Base-by-base conservation (phyloP, 495 filamentous ascomycete genomes). In the Peziza echinospora region DNA sequence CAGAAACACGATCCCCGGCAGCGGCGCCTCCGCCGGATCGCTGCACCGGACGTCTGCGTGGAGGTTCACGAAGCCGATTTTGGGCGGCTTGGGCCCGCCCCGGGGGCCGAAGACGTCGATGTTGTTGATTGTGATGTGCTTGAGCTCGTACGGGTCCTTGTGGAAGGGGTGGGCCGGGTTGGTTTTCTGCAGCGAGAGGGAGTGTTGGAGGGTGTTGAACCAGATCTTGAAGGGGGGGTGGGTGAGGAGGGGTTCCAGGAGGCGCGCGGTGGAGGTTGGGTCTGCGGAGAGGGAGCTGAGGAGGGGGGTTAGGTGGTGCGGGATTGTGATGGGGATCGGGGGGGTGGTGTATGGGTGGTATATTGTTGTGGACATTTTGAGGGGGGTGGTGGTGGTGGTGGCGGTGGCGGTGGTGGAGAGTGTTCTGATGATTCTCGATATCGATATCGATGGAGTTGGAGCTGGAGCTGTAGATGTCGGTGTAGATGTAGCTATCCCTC, bases 61-160 rank as follows among this genome's bases (percentile, higher is more conserved):
- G 6, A 93, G 59, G 51, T 91, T 91, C 17, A 92, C 48, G 58
- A 93, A 93, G 8, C 85, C 84, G 19, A 87, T 55, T 7, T 76
- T 65, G 13, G 45, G n/a, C 2, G 13, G 13, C 19, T 37, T 17
- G n/a, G n/a, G n/a, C n/a, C n/a, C n/a, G 6, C 30, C 30, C 3
- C 54, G 58, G 1, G 64, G 58, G 41, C 75, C 75, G 51, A 84
- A 91, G 25, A 73, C 71, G 64, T 87, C 83, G 48, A 73, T 74
- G 21, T 79, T 62, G 56, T 91, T 82, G 51, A 92, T 65, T 2
- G 75, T 71, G 51, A 93, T 75, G 44, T 65, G 65, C 41, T 71
- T 72, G 5, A 93, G 71, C 7, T 64, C 51, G 62, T 87, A 92
- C 2, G 83, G 82, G 49, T 73, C 62, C 0, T 53, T 19, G 59